Conservation (phyloP, 129 eudicot species). For the Chrysanthemum makinoi region DNA sequence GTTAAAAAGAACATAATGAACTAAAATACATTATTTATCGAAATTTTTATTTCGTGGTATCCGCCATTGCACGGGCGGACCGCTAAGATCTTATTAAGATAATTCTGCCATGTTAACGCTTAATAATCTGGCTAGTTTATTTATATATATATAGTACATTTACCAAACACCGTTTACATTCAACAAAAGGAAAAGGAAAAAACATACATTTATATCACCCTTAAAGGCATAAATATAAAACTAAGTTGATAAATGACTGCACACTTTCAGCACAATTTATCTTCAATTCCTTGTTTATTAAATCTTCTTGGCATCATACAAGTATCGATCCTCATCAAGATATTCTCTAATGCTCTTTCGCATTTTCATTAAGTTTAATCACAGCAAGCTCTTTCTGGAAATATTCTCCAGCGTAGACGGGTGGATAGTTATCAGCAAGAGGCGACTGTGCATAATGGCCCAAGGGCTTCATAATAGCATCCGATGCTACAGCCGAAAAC, state of each 20-base stretch:
- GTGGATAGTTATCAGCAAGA: conserved; percentile 61
- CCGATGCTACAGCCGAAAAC: conserved; percentile 83
- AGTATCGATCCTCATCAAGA: neutral
- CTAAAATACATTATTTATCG: no score
- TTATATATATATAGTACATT: no score
- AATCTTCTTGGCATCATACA: neutral
- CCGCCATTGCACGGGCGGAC: no score
- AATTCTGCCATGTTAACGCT: no score
- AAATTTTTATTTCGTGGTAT: no score
- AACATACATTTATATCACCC: conserved; percentile 1
- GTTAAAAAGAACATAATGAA: no score
- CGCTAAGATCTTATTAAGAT: no score
- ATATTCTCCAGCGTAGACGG: conserved; percentile 69
- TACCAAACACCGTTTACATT: no score
- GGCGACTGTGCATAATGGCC: conserved; percentile 65
- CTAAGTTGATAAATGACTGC: neutral
- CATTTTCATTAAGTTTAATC: conserved; percentile 73
- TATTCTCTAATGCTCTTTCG: conserved; percentile 23
- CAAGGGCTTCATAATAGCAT: conserved; percentile 67
- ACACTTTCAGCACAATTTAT: neutral
- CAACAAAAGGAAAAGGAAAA: neutral
- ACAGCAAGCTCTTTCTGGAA: conserved; percentile 85
- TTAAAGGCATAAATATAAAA: neutral
- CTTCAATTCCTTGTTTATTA: conserved; percentile 4
- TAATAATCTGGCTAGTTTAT: no score